Evolutionary conservation across 2,329 filamentous ascomycete genomes (phyloP), one percentile per base, ranked within the genome.

Genomic region (Pseudogymnoascus sp.): DNA sequence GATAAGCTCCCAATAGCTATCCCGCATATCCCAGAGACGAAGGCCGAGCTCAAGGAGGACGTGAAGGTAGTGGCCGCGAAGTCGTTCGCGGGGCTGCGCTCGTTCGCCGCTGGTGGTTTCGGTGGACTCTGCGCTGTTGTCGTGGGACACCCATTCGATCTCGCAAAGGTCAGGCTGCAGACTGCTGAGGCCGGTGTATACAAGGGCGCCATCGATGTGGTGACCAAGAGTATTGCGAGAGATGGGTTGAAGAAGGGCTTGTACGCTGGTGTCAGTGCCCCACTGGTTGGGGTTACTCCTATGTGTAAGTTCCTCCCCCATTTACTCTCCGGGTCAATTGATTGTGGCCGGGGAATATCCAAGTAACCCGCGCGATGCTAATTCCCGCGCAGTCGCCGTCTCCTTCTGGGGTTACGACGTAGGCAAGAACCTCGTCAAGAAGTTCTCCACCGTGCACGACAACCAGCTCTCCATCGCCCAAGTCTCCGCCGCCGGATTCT

Each of bases 131-230:
- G 91, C 79, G 93, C 95, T 64, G 95, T 99, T 63, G 75, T 99
- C 44, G 93, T 97, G 65, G 90, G 95, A 64, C 95, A 99, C 76
- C 95, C 95, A 8, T 99, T 99, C 74, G 95, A 99, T 75, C 82
- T 99, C 70, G 93, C 97, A 76, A 99, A 99, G 80, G 95, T 99
- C 68, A 90, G 95, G 64, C 80, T 99, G 75, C 95, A 99, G 81
- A 99, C 95, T 1, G 92, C 95, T 37, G 93, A 97, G 78, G 88
- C 87, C 76, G 95, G 95, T 59, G 90, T 96, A 37, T 99, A 99
- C 78, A 88, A 81, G 37, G 88, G 89, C 53, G 95, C 95, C 13
- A 82, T 97, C 71, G 95, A 99, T 77, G 93, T 97, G 1, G 92
- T 97, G 67, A 82, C 84, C 76, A 96, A 89, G 80, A 93, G 91